Evolutionary conservation across 176 grass and related monocot species (phyloP).

Genomic region (Otatea glauca): DNA sequence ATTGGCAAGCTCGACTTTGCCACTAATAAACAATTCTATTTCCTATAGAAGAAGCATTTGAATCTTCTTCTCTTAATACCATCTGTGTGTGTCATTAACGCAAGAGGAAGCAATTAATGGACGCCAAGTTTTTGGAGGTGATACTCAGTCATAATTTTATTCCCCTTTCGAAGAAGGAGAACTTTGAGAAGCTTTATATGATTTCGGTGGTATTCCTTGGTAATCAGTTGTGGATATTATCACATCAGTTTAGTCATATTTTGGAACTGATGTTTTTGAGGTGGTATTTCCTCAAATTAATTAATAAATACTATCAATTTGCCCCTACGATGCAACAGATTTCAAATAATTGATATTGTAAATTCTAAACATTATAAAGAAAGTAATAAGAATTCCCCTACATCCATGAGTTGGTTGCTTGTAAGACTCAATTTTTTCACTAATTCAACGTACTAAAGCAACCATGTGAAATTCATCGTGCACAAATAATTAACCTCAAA

Average conservation of each 20-base stretch:
- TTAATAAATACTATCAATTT: no score
- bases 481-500: no score
- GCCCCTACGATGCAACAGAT: no score
- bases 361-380: no score
- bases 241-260: no score
- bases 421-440: no score
- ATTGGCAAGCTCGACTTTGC: constrained; percentile 47
- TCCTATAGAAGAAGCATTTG: constrained; percentile 35
- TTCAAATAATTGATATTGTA: no score
- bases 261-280: neutral
- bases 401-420: no score
- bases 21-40: constrained; percentile 16
- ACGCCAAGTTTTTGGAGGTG: constrained; percentile 17
- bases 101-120: neutral
- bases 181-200: constrained; percentile 9
- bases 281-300: neutral
- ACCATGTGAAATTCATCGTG: no score
- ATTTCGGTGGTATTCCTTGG: neutral
- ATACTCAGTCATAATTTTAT: neutral
- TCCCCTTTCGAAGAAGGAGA: neutral
- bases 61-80: neutral
- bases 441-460: no score
- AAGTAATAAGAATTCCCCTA: no score
- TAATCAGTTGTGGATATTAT: neutral
- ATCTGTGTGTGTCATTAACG: neutral